These are phyloP conservation scores for Biscogniauxia marginata DNA, from an alignment of 2,329 filamentous ascomycete species.

Conservation along the genomic window DNA sequence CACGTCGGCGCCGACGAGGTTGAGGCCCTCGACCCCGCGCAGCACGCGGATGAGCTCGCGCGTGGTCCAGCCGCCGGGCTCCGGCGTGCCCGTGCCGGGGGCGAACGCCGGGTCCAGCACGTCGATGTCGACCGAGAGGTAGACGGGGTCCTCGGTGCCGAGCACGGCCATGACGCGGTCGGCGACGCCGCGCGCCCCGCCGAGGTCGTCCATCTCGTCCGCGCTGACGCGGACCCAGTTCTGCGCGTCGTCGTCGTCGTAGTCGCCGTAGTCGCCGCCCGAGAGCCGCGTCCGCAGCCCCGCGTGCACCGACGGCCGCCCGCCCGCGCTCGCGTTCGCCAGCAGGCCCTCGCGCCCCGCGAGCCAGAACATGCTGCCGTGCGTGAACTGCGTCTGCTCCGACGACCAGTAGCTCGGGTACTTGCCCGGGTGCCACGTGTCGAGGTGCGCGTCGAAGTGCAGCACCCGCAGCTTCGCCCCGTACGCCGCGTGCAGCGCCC, in stretches of 20 bases:
- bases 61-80: constrained; percentile 89
- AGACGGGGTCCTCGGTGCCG: neutral
- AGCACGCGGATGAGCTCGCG: constrained; percentile 82
- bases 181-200: constrained; percentile 68
- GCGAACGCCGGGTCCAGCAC: constrained; percentile 66
- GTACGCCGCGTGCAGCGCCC: constrained; percentile 63
- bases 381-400: constrained; percentile 74
- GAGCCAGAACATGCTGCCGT: constrained; percentile 91
- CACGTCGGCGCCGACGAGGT: constrained; percentile 84
- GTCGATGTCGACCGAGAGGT: constrained; percentile 57
- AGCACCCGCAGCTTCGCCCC: constrained; percentile 63
- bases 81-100: constrained; percentile 83
- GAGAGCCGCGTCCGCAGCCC: constrained; percentile 77
- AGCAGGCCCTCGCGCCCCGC: constrained; percentile 79
- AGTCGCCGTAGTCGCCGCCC: constrained; percentile 63
- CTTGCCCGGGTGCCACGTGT: constrained; percentile 81
- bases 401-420: constrained; percentile 75
- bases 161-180: constrained; percentile 59
- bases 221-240: constrained; percentile 79
- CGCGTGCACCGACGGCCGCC: constrained; percentile 77
- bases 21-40: constrained; percentile 76
- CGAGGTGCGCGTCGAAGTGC: constrained; percentile 77
- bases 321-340: constrained; percentile 64
- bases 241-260: constrained; percentile 70
- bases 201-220: constrained; percentile 85